phyloP scores from a whole-genome alignment of 352 stramenopile genomes.

The Ophiocytium majus region DNA sequence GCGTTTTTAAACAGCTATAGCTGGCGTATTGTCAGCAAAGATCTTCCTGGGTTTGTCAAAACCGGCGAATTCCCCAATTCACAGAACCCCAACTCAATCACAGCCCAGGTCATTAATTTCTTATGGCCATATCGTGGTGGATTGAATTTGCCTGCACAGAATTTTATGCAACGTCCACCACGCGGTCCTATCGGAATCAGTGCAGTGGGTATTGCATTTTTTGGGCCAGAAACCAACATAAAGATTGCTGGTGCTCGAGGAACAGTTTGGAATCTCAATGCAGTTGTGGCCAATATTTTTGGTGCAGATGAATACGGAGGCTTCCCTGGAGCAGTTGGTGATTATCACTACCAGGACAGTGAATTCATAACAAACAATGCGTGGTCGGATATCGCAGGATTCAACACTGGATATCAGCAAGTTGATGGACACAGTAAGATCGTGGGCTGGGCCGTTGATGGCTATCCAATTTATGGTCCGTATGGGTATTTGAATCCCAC shows the following conservation, averaged over 20 bases:
- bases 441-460: neutral
- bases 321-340: neutral
- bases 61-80: neutral
- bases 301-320: neutral
- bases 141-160: neutral
- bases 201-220: too few species aligned
- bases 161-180: neutral
- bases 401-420: neutral
- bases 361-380: too few species aligned
- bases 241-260: neutral
- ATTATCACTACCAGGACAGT: conserved; percentile 2
- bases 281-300: neutral
- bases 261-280: neutral
- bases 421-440: neutral
- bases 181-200: too few species aligned
- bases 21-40: neutral
- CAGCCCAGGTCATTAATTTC: neutral
- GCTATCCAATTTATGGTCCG: neutral
- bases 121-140: neutral
- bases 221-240: too few species aligned
- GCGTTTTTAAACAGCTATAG: neutral
- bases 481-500: neutral
- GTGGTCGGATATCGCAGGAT: neutral
- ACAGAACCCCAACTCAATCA: neutral
- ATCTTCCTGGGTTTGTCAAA: neutral